A percentile compares a stretch with the other conserved stretches of the same genome.
Conservation (phyloP, 768 basidiomycete genomes). For the Grammothele lineata region DNA sequence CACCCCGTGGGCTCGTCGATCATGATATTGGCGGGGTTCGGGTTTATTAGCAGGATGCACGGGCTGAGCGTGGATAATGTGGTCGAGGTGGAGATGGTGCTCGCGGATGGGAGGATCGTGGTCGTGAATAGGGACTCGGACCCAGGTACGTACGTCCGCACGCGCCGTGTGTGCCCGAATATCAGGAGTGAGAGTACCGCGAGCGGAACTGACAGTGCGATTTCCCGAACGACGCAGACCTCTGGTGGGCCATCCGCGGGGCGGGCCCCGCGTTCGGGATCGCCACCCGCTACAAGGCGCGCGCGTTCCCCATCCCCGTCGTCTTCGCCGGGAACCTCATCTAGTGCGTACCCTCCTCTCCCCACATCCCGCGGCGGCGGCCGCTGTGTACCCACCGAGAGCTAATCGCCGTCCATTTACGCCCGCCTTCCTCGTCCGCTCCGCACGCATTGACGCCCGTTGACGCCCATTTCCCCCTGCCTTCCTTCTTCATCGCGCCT, state of each 20-base stretch:
- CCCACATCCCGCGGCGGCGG: too few relatives aligned
- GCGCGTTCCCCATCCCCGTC: slow-evolving; percentile 83
- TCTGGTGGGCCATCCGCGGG: slow-evolving; percentile 87
- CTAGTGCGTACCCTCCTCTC: slow-evolving; percentile 51
- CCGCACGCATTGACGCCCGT: too few relatives aligned
- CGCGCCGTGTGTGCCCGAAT: background rate
- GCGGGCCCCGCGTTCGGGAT: slow-evolving; percentile 82
- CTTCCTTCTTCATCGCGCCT: too few relatives aligned
- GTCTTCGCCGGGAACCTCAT: slow-evolving; percentile 92
- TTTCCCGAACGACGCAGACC: slow-evolving; percentile 39
- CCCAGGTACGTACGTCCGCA: slow-evolving; percentile 41
- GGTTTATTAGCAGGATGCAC: slow-evolving; percentile 76
- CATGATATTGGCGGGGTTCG: slow-evolving; percentile 86
- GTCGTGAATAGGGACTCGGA: slow-evolving; percentile 69
- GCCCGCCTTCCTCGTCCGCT: too few relatives aligned
- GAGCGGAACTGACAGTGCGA: slow-evolving; percentile 1
- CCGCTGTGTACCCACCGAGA: too few relatives aligned
- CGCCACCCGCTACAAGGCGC: slow-evolving; percentile 85
- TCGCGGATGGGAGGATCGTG: slow-evolving; percentile 85
- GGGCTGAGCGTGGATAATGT: slow-evolving; percentile 89
- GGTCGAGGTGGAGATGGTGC: slow-evolving; percentile 88
- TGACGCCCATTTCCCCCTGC: too few relatives aligned
- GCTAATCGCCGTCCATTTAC: too few relatives aligned
- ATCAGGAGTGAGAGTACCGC: too few relatives aligned
- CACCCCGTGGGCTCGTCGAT: slow-evolving; percentile 77